Base-by-base conservation (phyloP, 495 filamentous ascomycete genomes). In the Penicillium paradoxum region DNA sequence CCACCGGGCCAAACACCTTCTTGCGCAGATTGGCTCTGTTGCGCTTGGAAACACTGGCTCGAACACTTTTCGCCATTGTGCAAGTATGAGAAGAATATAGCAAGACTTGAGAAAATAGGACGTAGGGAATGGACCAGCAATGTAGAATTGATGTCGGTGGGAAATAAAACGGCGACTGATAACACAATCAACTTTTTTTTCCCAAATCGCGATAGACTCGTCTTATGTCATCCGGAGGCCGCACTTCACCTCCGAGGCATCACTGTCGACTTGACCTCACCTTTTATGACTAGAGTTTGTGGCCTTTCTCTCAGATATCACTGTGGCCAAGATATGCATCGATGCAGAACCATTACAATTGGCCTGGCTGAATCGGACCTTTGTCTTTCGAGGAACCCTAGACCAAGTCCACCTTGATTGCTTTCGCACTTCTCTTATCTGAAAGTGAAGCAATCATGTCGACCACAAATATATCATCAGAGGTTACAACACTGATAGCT, bases 61-160 rank as follows among this genome's bases (percentile, higher is more conserved):
- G 78, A 41, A 85, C 71, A 63, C 87, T 85, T 61, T 93, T 95
- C 3, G 90, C 91, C 91, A 96, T 96, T 53, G 54, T 79, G 37
- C 29, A 8, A 27, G 24, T 3, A 27, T 3, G 24, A 27, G 24
- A 27, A 27, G 24, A 27, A 27, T 24, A 18, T 36, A 30, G 21
- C n/a, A 43, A 18, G 22, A 27, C n/a, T 38, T n/a, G 21, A 7
- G 17, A 17, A 10, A 1, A 6, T 29, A 27, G 13, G 46, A 29
- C 10, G 39, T 24, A 17, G 6, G 34, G 13, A 36, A 37, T 37
- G n/a, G 6, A 15, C 8, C 10, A 36, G 10, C 14, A 7, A 37
- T 11, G 32, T 45, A 4, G 21, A 42, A 25, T 22, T 42, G 39
- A 25, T 27, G 40, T 48, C n/a, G 32, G 22, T 29, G 46, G 24